Conservation (phyloP, 208 protist genomes). For the Vickermania ingenoplastis region DNA sequence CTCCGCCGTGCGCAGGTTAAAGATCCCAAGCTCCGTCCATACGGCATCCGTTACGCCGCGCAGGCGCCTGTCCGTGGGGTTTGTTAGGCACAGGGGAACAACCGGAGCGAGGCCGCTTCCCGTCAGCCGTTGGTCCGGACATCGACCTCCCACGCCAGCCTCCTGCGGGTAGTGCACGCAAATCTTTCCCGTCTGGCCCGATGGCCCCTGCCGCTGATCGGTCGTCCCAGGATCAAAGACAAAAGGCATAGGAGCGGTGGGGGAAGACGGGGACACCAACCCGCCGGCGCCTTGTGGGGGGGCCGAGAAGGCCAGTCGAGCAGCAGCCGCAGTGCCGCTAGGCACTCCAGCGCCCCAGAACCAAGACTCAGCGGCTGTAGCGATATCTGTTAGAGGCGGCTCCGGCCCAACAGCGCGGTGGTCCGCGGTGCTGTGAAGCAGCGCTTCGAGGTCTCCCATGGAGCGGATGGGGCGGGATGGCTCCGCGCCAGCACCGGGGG, state of each 20-base stretch:
- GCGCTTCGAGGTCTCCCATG: constrained; percentile 22
- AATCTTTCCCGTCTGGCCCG: constrained; percentile 11
- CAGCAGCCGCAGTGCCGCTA: no score
- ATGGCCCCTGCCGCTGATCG: background rate
- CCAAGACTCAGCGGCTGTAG: background rate
- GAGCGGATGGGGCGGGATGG: constrained; percentile 28
- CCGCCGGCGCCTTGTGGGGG: no score
- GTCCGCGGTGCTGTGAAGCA: constrained; percentile 16
- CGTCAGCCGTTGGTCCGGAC: no score
- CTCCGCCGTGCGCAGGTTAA: constrained; percentile 33
- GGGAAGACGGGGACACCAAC: no score
- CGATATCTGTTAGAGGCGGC: background rate
- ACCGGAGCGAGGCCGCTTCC: background rate
- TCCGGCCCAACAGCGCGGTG: constrained; percentile 4
- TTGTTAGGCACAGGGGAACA: background rate
- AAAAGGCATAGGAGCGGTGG: no score
- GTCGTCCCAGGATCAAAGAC: no score
- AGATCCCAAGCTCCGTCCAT: constrained; percentile 41
- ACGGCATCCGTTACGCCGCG: constrained; percentile 15
- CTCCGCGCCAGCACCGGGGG: constrained; percentile 5
- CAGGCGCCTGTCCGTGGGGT: background rate
- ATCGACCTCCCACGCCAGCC: no score
- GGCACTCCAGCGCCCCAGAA: background rate
- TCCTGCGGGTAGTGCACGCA: constrained; percentile 14
- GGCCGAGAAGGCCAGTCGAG: no score